Evolutionary conservation across 768 basidiomycete genomes (phyloP), one percentile per base, ranked within the genome.

Genomic region (Hericium erinaceus): DNA sequence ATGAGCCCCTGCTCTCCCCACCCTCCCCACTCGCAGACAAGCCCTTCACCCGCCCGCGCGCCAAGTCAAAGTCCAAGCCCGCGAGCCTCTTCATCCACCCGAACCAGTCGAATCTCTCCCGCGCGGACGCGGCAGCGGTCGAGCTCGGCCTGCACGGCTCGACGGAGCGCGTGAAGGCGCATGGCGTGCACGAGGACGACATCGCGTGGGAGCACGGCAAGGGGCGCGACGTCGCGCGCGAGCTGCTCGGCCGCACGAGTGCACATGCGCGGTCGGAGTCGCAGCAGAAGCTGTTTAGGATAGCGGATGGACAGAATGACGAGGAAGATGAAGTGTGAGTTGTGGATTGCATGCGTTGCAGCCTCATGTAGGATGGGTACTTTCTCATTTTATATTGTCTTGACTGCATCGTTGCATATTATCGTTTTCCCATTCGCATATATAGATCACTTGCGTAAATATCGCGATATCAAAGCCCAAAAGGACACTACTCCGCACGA

Each of bases 21-120:
- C 13, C 49, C 49, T 33, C 49, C 28, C 57, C 57, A 18, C 13
- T 20, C 10, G 46, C 52, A 11, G 44, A 57, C 56, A 33, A 60
- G 18, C 24, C 49, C 20, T 59, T 60, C 49, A 69, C 70, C 8
- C 77, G 76, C 16, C 69, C 75, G 15, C 79, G 79, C 57, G 71
- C 77, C 13, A 80, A 72, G 66, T 76, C 80, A 49, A 84, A 81
- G 64, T 82, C 84, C 2, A 78, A 78, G 55, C 63, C 63, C 3
- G 62, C 58, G 11, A 70, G 66, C 39, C 81, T 86, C 53, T 81
- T 80, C 62, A 85, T 86, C 52, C 84, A 86, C 63, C 84, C 86
- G 2, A 68, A 68, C 46, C 67, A 82, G 46, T 85, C 83, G 39
- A 85, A 85, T 64, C 64, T 84, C 60, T 83, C 83, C 6, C 82